Evolutionary conservation across 78 protist species (phyloP).

Genomic region (Isochrysis galbana): DNA sequence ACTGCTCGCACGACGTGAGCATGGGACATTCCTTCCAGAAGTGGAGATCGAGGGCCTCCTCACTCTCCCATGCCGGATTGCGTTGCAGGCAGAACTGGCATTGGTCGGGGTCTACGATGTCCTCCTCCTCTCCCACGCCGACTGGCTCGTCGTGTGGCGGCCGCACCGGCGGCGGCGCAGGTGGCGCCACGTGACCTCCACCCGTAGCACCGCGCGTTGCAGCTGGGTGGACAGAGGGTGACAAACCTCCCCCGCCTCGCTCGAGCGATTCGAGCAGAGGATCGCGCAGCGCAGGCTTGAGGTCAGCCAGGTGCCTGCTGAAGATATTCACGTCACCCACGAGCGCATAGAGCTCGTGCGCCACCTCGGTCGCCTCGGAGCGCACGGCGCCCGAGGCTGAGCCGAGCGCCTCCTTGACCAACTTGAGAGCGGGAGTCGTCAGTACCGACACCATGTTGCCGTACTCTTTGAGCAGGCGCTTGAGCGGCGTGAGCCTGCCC

Average conservation of each 20-base stretch:
- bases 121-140: neutral
- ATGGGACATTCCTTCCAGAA: constrained; percentile 50
- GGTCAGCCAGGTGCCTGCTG: neutral
- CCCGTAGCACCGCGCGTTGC: neutral
- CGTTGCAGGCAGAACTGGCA: constrained; percentile 51
- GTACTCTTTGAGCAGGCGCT: neutral
- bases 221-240: neutral
- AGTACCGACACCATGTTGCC: neutral
- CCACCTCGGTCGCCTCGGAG: neutral
- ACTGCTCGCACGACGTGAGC: constrained; percentile 43
- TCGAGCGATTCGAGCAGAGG: neutral
- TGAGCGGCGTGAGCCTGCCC: neutral
- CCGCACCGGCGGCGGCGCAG: too few relatives aligned
- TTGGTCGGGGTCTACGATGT: neutral
- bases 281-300: neutral
- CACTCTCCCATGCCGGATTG: neutral
- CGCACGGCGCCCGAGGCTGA: neutral
- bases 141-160: too few relatives aligned
- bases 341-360: neutral
- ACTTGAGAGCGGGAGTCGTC: neutral
- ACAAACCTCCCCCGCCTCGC: neutral
- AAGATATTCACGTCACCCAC: neutral
- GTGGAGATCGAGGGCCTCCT: constrained; percentile 39
- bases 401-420: neutral
- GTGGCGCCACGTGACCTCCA: neutral